Percentiles rank a stretch among this genome's conserved stretches.
Evolutionary conservation across 768 basidiomycete genomes (phyloP).

Genomic region (Mycena olivaceomarginata): DNA sequence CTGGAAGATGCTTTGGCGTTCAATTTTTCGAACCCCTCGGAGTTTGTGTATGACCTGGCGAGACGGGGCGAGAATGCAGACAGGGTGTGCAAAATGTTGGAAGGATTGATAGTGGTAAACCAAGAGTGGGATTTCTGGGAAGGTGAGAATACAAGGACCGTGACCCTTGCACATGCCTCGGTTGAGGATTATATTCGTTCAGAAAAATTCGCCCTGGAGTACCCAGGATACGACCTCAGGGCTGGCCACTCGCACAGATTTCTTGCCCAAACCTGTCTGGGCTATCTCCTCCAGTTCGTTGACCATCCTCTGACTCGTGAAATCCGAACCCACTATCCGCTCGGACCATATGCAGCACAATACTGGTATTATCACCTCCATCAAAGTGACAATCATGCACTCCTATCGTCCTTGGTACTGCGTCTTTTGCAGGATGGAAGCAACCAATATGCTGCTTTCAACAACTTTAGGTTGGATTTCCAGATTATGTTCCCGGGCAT

Average conservation of each 20-base stretch:
- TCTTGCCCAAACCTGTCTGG: not conserved
- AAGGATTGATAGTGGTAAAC: not conserved
- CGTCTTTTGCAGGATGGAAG: not conserved
- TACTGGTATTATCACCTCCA: not conserved
- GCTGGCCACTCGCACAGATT: not conserved
- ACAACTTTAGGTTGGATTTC: not conserved
- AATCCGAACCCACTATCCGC: not conserved
- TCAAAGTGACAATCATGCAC: not conserved
- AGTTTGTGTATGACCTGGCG: not conserved
- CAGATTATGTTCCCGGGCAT: too few species aligned
- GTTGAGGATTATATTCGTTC: not conserved
- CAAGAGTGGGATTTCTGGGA: too few species aligned
- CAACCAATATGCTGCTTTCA: not conserved
- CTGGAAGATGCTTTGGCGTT: not conserved
- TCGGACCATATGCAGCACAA: not conserved
- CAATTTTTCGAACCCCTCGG: not conserved
- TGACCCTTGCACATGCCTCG: not conserved
- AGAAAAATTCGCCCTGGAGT: too few species aligned
- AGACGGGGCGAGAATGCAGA: not conserved
- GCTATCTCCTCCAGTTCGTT: not conserved
- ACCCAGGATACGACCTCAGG: too few species aligned
- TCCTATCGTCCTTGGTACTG: not conserved
- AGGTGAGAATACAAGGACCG: too few species aligned
- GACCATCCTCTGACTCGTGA: not conserved
- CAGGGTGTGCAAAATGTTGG: too few species aligned